Evolutionary conservation across 371 early-diverging fungal genomes (phyloP), one percentile per base, ranked within the genome.

Genomic region (Actinomortierella wolfii): DNA sequence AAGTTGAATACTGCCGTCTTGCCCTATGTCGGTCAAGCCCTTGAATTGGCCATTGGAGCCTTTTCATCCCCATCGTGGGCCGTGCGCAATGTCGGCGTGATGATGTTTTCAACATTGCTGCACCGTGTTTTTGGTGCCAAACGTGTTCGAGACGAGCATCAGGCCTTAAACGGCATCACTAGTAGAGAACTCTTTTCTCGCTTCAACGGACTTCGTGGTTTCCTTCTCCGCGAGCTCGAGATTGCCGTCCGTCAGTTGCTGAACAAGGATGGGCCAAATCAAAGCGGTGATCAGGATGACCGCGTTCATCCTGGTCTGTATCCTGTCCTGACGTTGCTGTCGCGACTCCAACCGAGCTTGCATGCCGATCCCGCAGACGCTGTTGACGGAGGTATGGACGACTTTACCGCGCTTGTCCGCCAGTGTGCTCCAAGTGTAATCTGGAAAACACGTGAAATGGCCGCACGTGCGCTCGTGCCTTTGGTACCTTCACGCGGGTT

Each of bases 71-170:
- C 78, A 21, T 87, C 88, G 47, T 96, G 96, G 92, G 94, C 96
- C 17, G 88, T 97, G 44, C 89, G 97, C 43, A 97, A 97, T 74
- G 92, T 93, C 51, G 89, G 93, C n/a, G 91, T 94, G 13, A 93
- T 97, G 92, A 67, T 97, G 56, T 97, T 93, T 73, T 89, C 96
- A 6, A 84, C 95, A 0, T 67, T 96, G 47, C 66, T 96, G 9
- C 89, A 88, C 20, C 83, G 95, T 57, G 86, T 90, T 8, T 89
- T 96, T 73, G 97, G 97, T 3, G 86, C 86, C 40, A 94, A 92
- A 67, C 83, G 85, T 54, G 85, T 81, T 0, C 81, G 83, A 29
- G 92, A 91, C 55, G 90, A 93, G 50, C 84, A 87, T 39, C 78
- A 86, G 65, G 77, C 71, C 3, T 81, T 91, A 57, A 94, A 95